Percentiles rank a stretch among this genome's conserved stretches.
These are phyloP conservation scores for Rutstroemia sp. DNA, from an alignment of 2,329 filamentous ascomycete species.

Conservation along the genomic window DNA sequence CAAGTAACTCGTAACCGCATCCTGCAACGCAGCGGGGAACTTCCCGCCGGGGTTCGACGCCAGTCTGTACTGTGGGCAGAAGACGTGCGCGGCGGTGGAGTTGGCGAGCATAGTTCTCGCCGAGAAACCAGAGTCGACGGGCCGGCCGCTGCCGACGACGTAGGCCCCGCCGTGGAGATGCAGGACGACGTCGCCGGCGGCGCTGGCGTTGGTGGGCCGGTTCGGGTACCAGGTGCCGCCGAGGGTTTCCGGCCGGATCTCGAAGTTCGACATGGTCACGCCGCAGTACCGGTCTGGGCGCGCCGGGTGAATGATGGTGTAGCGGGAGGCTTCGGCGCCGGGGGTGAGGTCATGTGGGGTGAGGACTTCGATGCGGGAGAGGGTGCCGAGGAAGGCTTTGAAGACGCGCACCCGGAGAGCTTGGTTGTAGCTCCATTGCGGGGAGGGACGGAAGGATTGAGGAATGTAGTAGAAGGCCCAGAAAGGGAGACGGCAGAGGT, in stretches of 20 bases:
- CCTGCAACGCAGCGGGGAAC: slow-evolving; percentile 45
- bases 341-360: neutral
- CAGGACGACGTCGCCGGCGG: slow-evolving; percentile 30
- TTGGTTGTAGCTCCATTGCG: slow-evolving; percentile 6
- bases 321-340: neutral
- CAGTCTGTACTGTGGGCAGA: slow-evolving; percentile 42
- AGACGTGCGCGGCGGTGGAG: slow-evolving; percentile 33
- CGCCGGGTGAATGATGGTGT: neutral
- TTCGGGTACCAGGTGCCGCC: slow-evolving; percentile 29
- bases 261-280: neutral
- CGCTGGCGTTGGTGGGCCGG: neutral
- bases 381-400: neutral
- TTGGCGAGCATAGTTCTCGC: slow-evolving; percentile 32
- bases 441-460: neutral
- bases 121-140: slow-evolving; percentile 28
- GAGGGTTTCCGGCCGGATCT: neutral
- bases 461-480: slow-evolving; percentile 3
- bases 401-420: neutral
- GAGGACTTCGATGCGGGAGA: neutral
- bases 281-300: neutral
- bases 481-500: neutral
- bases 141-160: slow-evolving; percentile 37
- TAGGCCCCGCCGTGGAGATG: slow-evolving; percentile 44
- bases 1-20: slow-evolving; percentile 38
- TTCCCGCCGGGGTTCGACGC: slow-evolving; percentile 35